Base-by-base conservation (phyloP, 495 filamentous ascomycete species). In the Glonium stellatum region DNA sequence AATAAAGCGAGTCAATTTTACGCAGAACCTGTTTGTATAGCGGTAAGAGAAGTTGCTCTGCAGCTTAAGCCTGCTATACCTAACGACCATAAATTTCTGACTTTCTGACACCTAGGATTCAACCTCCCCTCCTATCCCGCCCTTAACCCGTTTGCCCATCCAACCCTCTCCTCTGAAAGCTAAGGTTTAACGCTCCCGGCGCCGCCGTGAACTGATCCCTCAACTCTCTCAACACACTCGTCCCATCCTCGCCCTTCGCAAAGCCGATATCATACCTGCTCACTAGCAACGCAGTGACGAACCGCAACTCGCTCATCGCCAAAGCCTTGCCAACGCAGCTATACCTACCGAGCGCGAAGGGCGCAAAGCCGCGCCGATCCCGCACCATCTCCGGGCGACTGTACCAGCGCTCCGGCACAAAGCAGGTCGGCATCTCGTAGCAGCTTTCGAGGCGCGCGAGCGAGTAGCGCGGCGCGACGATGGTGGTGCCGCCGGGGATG, bases 361-460 rank as follows among this genome's bases (percentile, higher is more conserved):
- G 65, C 34, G 47, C 35, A 54, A 51, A 67, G 15, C 62, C 63
- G 13, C n/a, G 21, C 27, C 54, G 35, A 6, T 61, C 46, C 23
- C 12, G 36, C 13, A 61, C 19, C 27, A 67, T 21, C 23, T 67
- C 65, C 1, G 58, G 51, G 12, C 48, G 22, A 4, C 37, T 35
- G 35, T 55, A 55, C 44, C 59, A 65, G 11, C 62, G 59, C 49
- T 65, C 62, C 10, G 62, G 62, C 13, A 65, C 50, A 46, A 65
- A 65, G 13, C 41, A 51, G 25, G 58, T 23, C 11, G 4, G 25
- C 10, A 21, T 23, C 9, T 52, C 12, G 21, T 53, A 18, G 36
- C 34, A 51, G 21, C 23, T n/a, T 15, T 42, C 13, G 18, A 9
- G 18, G 12, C 31, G 23, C 41, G 12, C n/a, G 9, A 67, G 22